A percentile compares a stretch with the other conserved stretches of the same genome.
These are phyloP conservation scores for Helianthus tuberosus DNA, from an alignment of 129 eudicot species.

Conservation along the genomic window DNA sequence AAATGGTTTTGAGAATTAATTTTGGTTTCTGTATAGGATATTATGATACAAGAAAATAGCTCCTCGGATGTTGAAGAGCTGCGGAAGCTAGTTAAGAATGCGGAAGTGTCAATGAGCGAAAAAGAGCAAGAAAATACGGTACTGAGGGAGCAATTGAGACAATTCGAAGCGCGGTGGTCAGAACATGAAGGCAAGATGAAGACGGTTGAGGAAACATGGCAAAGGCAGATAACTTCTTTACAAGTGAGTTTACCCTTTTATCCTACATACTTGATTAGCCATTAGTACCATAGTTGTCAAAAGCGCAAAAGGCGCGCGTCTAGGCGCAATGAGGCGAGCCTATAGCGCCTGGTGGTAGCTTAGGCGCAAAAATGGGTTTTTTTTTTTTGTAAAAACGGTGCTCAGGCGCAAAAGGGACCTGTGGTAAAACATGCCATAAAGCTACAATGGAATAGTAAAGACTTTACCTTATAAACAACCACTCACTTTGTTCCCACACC, in stretches of 20 bases:
- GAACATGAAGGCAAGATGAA: conserved; percentile 83
- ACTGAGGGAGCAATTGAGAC: conserved; percentile 56
- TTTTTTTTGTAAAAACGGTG: too few species aligned
- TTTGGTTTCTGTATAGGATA: not conserved
- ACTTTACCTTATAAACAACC: too few species aligned
- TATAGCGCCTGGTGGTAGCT: too few species aligned
- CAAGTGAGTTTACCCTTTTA: conserved; percentile 62
- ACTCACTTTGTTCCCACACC: too few species aligned
- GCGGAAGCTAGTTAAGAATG: conserved; percentile 52
- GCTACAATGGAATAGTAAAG: too few species aligned
- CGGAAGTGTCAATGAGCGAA: conserved; percentile 49
- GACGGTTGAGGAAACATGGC: conserved; percentile 87
- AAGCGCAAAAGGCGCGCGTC: too few species aligned
- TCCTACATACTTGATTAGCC: not conserved
- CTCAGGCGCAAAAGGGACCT: too few species aligned
- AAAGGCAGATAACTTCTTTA: conserved; percentile 70
- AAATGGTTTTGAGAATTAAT: not conserved
- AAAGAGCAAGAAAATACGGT: conserved; percentile 70
- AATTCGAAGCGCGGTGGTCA: conserved; percentile 62
- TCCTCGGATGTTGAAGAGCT: conserved; percentile 60
- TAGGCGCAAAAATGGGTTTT: too few species aligned
- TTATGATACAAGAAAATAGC: conserved; percentile 14
- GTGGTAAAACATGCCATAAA: too few species aligned
- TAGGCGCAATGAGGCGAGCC: too few species aligned
- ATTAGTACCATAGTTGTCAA: too few species aligned